Percentiles rank a stretch among this genome's conserved stretches.
Evolutionary conservation across 441 rosid genomes (phyloP).

Genomic region (Euphorbia neoarborescens): DNA sequence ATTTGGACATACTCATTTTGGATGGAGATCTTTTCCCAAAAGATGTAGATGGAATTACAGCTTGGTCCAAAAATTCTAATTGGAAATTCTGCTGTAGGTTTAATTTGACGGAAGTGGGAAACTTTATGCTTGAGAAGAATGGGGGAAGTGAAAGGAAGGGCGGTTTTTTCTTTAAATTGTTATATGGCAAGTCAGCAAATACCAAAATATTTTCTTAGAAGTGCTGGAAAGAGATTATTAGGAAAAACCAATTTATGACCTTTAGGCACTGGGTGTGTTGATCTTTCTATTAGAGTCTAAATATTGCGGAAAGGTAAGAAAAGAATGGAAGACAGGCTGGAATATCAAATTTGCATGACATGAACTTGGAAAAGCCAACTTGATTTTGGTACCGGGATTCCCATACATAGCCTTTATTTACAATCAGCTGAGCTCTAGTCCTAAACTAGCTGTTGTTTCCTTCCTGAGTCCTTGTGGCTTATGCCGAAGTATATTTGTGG

Average conservation of each 20-base stretch:
- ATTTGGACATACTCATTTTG: not conserved
- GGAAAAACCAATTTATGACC: not conserved
- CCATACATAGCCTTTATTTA: too few relatives aligned
- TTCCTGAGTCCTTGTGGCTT: not conserved
- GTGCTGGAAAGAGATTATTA: too few relatives aligned
- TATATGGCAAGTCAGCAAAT: too few relatives aligned
- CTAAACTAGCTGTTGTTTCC: not conserved
- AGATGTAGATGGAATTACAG: conserved; percentile 16
- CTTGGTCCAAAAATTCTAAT: conserved; percentile 13
- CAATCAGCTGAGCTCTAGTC: too few relatives aligned
- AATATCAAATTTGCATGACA: not conserved
- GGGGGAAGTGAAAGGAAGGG: too few relatives aligned
- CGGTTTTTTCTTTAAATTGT: too few relatives aligned
- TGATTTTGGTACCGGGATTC: not conserved
- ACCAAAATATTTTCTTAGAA: too few relatives aligned
- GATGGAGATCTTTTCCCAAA: conserved; percentile 14
- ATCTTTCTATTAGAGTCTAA: not conserved
- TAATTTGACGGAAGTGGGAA: conserved; percentile 9
- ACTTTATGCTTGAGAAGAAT: conserved; percentile 5
- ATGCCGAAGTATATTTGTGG: not conserved
- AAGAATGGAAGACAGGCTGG: not conserved
- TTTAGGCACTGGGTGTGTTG: too few relatives aligned
- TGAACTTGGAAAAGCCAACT: not conserved
- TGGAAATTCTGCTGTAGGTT: conserved; percentile 11
- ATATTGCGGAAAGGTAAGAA: not conserved